Evolutionary conservation across 129 eudicot genomes (phyloP), one percentile per base, ranked within the genome.

Genomic region (Ambrosia trifida): DNA sequence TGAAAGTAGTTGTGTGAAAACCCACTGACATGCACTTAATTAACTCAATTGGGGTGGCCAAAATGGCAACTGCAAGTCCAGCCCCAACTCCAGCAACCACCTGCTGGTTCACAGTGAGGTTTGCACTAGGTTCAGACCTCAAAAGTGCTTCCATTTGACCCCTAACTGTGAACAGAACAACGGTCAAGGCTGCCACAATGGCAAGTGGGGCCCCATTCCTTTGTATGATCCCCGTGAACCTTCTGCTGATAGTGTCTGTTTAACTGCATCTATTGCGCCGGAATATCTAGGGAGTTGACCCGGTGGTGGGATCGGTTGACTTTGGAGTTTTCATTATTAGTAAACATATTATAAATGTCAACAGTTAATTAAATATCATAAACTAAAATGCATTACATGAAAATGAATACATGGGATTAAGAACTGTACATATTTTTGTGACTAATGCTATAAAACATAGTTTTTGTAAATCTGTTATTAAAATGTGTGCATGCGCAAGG

Each of bases 121-220:
- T 83, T 12, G 70, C 82, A 47, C 90, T 89, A 6, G 97, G 97
- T 67, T 69, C 84, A 19, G 97, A 85, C 80, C 97, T 76, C 73
- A 91, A 69, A 5, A 85, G 40, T 8, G 90, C 79, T 71, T 88
- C 97, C 96, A 88, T 82, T 71, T 91, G 96, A 31, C 97, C 97
- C 61, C 97, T 83, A 18, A 86, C 96, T 0, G 96, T 74, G 78
- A 91, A 91, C 47, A 91, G 84, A 3, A 91, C 85, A 0, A 96
- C 97, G 47, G 88, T 91, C 68, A 91, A 82, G 63, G 92, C 96
- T 40, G 97, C 97, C 57, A 91, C 97, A 19, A 96, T 91, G 74
- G 97, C 96, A 75, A 91, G 96, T 38, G 97, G 97, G 76, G 96
- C 97, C 10, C 97, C 96, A 91, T 91, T 38, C 97, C 97, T 78